Conservation (phyloP, 352 stramenopile species). For the Phytophthora podocarpi region DNA sequence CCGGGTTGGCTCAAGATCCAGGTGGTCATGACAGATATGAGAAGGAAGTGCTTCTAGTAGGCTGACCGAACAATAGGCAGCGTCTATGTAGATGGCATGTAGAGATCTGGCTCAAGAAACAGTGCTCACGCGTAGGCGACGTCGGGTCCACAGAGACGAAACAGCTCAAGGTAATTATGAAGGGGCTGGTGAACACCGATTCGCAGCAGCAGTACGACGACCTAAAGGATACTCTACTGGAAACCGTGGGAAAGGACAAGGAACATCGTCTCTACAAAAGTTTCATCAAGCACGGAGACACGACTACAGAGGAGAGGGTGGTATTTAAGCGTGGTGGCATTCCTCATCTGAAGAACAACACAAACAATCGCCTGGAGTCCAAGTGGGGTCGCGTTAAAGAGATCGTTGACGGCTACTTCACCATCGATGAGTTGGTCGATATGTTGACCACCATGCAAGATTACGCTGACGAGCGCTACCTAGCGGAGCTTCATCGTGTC, state of each 20-base stretch:
- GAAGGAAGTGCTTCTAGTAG: conserved; percentile 1
- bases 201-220: conserved; percentile 1
- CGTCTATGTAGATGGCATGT: conserved; percentile 4
- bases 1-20: background rate
- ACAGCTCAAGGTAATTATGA: background rate
- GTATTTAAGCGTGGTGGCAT: no score
- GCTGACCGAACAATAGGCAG: background rate
- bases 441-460: conserved; percentile 9
- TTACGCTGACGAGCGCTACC: conserved; percentile 1
- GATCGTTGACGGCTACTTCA: background rate
- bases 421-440: conserved; percentile 3
- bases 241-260: background rate
- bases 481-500: conserved; percentile 3
- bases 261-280: background rate
- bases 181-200: background rate
- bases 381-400: no score
- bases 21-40: conserved; percentile 7
- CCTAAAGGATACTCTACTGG: background rate
- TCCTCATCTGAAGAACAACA: no score
- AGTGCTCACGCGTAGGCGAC: background rate
- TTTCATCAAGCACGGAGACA: conserved; percentile 13
- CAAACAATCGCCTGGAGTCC: no score
- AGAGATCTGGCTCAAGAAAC: conserved; percentile 2
- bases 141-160: no score
- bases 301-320: conserved; percentile 8